Evolutionary conservation across 169 alveolate genomes (phyloP).

Genomic region (Cryptosporidium ryanae): DNA sequence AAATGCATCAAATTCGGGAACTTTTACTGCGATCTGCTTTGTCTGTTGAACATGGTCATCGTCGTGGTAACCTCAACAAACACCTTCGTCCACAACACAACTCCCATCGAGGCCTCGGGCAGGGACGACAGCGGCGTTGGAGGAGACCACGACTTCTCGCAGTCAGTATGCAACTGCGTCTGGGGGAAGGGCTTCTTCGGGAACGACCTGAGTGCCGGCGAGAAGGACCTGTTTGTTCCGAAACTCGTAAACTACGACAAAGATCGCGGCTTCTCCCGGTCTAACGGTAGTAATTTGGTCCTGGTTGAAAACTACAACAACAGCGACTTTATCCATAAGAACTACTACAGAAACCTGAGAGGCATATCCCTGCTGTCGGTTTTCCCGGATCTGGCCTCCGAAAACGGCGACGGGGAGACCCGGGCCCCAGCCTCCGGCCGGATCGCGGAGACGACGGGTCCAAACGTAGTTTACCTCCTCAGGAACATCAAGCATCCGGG

Average conservation of each 20-base stretch:
- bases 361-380: background rate
- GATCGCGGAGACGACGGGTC: background rate
- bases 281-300: background rate
- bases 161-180: too few species aligned
- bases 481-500: slow-evolving; percentile 9
- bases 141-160: too few species aligned
- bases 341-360: slow-evolving; percentile 8
- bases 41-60: slow-evolving; percentile 19
- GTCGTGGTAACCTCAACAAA: slow-evolving; percentile 43
- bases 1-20: background rate
- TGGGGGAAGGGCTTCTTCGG: background rate
- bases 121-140: too few species aligned
- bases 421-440: too few species aligned
- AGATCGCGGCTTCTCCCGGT: background rate
- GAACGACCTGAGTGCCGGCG: background rate
- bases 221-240: background rate
- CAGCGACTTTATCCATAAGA: slow-evolving; percentile 33
- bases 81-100: slow-evolving; percentile 32
- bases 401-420: too few species aligned
- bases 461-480: slow-evolving; percentile 29
- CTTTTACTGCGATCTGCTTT: background rate
- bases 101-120: background rate
- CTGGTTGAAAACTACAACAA: slow-evolving; percentile 27
- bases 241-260: slow-evolving; percentile 44
- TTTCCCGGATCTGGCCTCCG: background rate